Conservation (phyloP, 2,329 filamentous ascomycete genomes). For the Penicillium sp. region DNA sequence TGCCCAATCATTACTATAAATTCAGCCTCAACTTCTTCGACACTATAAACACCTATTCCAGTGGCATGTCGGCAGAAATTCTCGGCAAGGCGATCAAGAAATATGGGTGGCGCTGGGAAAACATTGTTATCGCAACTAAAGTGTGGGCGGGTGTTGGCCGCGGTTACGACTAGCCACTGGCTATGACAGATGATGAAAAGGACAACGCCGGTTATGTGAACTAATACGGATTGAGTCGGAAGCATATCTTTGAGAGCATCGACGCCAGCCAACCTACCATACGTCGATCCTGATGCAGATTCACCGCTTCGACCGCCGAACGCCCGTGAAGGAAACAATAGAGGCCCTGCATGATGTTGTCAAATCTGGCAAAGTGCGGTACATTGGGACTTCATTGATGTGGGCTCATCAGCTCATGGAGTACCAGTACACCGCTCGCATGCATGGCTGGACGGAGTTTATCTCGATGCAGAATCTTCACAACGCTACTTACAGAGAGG, state of each 20-base stretch:
- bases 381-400: conserved; percentile 35
- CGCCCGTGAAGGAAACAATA: conserved; percentile 50
- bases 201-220: conserved; percentile 26
- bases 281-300: conserved; percentile 53
- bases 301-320: conserved; percentile 44
- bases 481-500: conserved; percentile 59
- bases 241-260: conserved; percentile 61
- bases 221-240: conserved; percentile 52
- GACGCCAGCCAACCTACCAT: conserved; percentile 49
- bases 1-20: neutral
- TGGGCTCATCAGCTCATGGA: conserved; percentile 27
- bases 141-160: conserved; percentile 41
- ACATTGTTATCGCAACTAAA: conserved; percentile 58
- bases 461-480: conserved; percentile 59
- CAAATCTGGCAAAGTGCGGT: conserved; percentile 29
- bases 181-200: conserved; percentile 39
- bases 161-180: conserved; percentile 28
- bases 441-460: conserved; percentile 58
- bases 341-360: conserved; percentile 43
- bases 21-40: conserved; percentile 16
- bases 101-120: conserved; percentile 54
- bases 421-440: conserved; percentile 54
- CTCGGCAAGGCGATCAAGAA: conserved; percentile 57
- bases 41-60: conserved; percentile 50
- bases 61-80: conserved; percentile 53